Evolutionary conservation across 805 yeast genomes (phyloP).

Genomic region (Candida anglica): DNA sequence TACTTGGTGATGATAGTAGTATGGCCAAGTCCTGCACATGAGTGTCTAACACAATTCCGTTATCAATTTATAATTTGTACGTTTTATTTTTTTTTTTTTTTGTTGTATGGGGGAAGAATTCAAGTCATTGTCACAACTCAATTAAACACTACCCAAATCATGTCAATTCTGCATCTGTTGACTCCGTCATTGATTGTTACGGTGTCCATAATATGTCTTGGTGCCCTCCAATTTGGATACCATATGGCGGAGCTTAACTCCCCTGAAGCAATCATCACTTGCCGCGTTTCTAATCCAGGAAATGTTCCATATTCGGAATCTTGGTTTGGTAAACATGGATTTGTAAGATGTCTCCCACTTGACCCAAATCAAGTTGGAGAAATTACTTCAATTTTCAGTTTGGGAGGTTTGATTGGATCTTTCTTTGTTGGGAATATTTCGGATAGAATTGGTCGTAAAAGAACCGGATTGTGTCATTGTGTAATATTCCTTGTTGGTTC

Average conservation of each 20-base stretch:
- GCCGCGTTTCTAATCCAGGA: conserved; percentile 37
- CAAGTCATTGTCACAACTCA: too few relatives aligned
- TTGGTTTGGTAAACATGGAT: conserved; percentile 38
- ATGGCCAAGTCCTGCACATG: too few relatives aligned
- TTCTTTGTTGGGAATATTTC: conserved; percentile 62
- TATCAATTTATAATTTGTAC: too few relatives aligned
- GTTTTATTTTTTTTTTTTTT: too few relatives aligned
- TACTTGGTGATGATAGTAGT: too few relatives aligned
- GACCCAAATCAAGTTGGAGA: conserved; percentile 59
- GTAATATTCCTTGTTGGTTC: conserved; percentile 59
- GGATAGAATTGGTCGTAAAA: conserved; percentile 61
- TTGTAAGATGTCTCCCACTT: conserved; percentile 54
- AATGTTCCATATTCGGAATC: conserved; percentile 27
- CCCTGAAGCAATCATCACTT: conserved; percentile 69
- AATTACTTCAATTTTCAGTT: conserved; percentile 71
- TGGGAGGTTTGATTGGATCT: conserved; percentile 83
- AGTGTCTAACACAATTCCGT: too few relatives aligned
- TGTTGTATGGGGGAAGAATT: too few relatives aligned
- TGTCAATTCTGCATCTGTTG: conserved; percentile 7
- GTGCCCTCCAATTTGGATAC: conserved; percentile 87
- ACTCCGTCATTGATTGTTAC: conserved; percentile 37
- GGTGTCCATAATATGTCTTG: conserved; percentile 62
- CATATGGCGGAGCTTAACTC: conserved; percentile 95
- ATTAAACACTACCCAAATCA: too few relatives aligned
- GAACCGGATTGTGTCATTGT: conserved; percentile 49